phyloP scores from a whole-genome alignment of 2,329 filamentous ascomycete genomes.

The Herpotrichia juniperi region DNA sequence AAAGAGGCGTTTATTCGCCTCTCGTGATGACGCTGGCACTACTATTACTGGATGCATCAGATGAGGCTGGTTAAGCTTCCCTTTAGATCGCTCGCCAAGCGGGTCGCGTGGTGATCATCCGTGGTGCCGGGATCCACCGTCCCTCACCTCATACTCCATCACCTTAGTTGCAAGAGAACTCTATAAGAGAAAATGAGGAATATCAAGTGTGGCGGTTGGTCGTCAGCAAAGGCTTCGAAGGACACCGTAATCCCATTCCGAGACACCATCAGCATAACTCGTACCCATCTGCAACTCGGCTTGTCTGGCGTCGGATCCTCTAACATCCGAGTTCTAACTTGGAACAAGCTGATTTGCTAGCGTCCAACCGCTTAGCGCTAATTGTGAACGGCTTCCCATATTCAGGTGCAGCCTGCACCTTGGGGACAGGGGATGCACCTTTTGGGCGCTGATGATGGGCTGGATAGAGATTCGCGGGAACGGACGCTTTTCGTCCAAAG shows the following conservation, averaged over 20 bases:
- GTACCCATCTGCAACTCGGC: constrained; percentile 26
- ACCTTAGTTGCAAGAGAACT: no score
- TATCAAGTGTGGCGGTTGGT: not conserved
- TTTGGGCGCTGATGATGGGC: constrained; percentile 1
- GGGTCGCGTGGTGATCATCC: constrained; percentile 3
- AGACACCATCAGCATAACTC: constrained; percentile 25
- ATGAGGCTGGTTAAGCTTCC: constrained; percentile 1
- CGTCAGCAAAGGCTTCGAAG: not conserved
- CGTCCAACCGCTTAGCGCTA: constrained; percentile 19
- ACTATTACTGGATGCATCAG: not conserved
- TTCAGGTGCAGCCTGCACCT: not conserved
- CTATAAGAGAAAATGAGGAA: no score
- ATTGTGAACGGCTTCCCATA: constrained; percentile 5
- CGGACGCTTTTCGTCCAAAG: not conserved
- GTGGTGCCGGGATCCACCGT: not conserved
- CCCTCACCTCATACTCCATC: no score
- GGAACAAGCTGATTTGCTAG: constrained; percentile 41
- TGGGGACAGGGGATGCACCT: not conserved
- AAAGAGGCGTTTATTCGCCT: not conserved
- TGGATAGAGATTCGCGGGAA: not conserved
- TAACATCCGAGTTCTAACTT: constrained; percentile 40
- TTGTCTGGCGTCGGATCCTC: constrained; percentile 42
- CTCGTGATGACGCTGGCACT: not conserved
- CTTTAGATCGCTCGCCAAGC: not conserved
- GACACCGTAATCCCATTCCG: constrained; percentile 12